A percentile compares a stretch with the other conserved stretches of the same genome.
Evolutionary conservation across 352 stramenopile species (phyloP).

Genomic region (Globisporangium megalacanthum): DNA sequence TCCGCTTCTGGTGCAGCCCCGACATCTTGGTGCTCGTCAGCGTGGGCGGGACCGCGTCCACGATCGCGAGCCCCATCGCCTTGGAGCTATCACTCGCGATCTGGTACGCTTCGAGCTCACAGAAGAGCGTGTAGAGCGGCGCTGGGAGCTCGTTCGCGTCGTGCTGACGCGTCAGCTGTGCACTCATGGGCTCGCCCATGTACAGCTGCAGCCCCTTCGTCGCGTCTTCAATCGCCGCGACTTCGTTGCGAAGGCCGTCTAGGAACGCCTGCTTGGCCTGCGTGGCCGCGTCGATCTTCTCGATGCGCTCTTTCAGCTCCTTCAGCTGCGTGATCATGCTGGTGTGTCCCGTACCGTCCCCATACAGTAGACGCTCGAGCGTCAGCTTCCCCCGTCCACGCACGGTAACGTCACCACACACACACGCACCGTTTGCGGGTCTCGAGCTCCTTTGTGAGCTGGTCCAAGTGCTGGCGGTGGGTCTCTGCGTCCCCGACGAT

Average conservation of each 20-base stretch:
- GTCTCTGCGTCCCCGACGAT: slow-evolving; percentile 46
- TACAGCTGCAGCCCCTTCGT: slow-evolving; percentile 55
- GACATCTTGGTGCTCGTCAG: slow-evolving; percentile 20
- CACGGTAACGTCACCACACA: no score
- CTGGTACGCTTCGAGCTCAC: slow-evolving; percentile 67
- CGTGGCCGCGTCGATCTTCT: slow-evolving; percentile 43
- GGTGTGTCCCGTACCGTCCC: background rate
- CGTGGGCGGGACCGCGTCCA: slow-evolving; percentile 26
- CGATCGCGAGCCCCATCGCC: slow-evolving; percentile 46
- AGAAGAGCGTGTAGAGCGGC: slow-evolving; percentile 66
- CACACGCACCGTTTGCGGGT: slow-evolving; percentile 42
- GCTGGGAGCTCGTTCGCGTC: slow-evolving; percentile 42
- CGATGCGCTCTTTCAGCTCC: slow-evolving; percentile 53
- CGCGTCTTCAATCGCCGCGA: slow-evolving; percentile 49
- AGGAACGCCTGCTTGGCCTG: slow-evolving; percentile 60
- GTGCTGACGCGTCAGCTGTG: slow-evolving; percentile 32
- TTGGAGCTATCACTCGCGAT: slow-evolving; percentile 41
- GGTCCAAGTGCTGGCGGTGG: slow-evolving; percentile 59
- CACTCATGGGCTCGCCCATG: slow-evolving; percentile 45
- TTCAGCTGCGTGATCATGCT: slow-evolving; percentile 59
- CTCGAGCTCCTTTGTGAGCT: slow-evolving; percentile 58
- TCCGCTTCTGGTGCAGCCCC: slow-evolving; percentile 20
- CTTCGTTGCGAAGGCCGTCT: slow-evolving; percentile 39
- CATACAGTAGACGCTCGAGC: background rate
- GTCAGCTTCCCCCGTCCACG: no score